Percentiles rank a stretch among this genome's conserved stretches.
These are phyloP conservation scores for Tolypocladium album DNA, from an alignment of 2,329 filamentous ascomycete species.

Conservation along the genomic window DNA sequence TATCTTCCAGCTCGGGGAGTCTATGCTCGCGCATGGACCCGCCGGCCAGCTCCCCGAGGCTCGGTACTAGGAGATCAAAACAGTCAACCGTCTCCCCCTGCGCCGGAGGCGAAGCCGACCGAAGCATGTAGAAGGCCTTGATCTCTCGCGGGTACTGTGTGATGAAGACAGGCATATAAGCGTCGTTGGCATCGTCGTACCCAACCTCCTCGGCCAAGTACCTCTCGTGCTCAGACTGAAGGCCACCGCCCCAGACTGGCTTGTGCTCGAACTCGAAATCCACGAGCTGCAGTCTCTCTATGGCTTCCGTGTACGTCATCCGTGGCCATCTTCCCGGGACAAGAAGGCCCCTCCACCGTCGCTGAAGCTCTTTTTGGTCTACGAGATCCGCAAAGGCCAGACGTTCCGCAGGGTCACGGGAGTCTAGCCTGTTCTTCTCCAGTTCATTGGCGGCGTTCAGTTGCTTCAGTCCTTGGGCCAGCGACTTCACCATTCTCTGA, in stretches of 20 bases:
- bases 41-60: slow-evolving; percentile 76
- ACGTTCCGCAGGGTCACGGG: slow-evolving; percentile 27
- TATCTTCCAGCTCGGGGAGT: slow-evolving; percentile 51
- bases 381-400: slow-evolving; percentile 32
- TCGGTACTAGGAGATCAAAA: slow-evolving; percentile 81
- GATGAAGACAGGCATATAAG: slow-evolving; percentile 67
- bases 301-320: slow-evolving; percentile 72
- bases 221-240: slow-evolving; percentile 89
- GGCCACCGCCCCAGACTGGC: slow-evolving; percentile 60
- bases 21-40: slow-evolving; percentile 85
- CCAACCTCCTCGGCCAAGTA: slow-evolving; percentile 65
- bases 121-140: slow-evolving; percentile 74
- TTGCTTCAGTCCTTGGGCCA: slow-evolving; percentile 27
- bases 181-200: slow-evolving; percentile 30
- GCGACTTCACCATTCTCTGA: slow-evolving; percentile 61
- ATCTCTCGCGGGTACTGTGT: slow-evolving; percentile 82
- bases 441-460: slow-evolving; percentile 36
- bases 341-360: slow-evolving; percentile 64
- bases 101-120: slow-evolving; percentile 17
- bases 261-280: slow-evolving; percentile 53
- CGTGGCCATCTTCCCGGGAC: slow-evolving; percentile 54
- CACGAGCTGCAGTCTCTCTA: slow-evolving; percentile 54
- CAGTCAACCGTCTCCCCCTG: slow-evolving; percentile 60
- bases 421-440: slow-evolving; percentile 19
- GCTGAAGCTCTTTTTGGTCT: slow-evolving; percentile 37